Evolutionary conservation across 306 rosid species (phyloP), one percentile per base, ranked within the genome.

Genomic region (Vigna nakashimae): DNA sequence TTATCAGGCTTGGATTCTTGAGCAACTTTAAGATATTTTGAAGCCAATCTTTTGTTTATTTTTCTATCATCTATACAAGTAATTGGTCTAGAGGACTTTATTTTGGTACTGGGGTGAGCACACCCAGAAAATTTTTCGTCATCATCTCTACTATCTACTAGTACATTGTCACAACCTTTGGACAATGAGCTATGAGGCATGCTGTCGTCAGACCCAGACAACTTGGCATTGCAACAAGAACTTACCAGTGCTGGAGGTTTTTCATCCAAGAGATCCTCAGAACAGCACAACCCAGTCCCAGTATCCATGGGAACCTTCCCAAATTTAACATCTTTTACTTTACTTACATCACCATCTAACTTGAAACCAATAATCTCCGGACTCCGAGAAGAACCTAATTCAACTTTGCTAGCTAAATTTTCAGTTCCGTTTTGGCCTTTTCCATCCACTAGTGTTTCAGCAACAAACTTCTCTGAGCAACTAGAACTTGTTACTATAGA

Each of bases 71-170:
- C 91, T 78, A 88, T 79, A 60, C 77, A 84, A 11, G 86, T 86
- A 14, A 69, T 84, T 66, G 89, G 66, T 88, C 90, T 87, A 68
- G 74, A 78, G 74, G 89, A 68, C 90, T 83, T 91, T 67, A 77
- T 84, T 79, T 82, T 59, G 43, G 79, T 72, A 70, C 82, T 71
- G 65, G 92, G 90, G 89, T 89, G 88, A 86, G 84, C 83, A 72
- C 93, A 90, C 90, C 89, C 89, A 30, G 88, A 91, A 82, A 86
- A 86, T 69, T 91, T 91, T 89, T 94, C 96, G 89, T 94, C 97
- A 85, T 94, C 97, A 90, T 94, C 98, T 90, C 96, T 94, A 94
- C 89, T 82, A 88, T 84, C 90, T 91, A 94, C 69, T 65, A 86
- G 83, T 84, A 82, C 83, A 89, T 89, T 86, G 79, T 87, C 90